phyloP scores from a whole-genome alignment of 78 protist species.

The Monosiga brevicollis region DNA sequence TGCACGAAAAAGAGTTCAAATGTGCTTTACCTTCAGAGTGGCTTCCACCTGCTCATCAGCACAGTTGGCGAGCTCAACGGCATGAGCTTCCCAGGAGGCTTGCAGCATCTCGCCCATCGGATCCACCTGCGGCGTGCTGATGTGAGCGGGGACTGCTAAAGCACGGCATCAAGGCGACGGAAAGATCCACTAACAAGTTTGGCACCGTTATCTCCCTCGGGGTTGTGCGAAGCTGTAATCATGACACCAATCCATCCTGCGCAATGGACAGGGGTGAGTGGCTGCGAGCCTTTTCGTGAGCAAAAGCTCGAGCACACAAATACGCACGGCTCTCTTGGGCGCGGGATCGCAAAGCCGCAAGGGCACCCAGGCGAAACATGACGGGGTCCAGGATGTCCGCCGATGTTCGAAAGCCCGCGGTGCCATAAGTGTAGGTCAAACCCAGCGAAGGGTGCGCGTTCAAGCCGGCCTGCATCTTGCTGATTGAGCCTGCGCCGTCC shows the following conservation, averaged over 20 bases:
- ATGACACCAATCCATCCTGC: slow-evolving; percentile 34
- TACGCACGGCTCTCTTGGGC: not conserved
- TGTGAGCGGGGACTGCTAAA: too few relatives aligned
- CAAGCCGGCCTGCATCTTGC: too few relatives aligned
- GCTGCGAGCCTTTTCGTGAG: too few relatives aligned
- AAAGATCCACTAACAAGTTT: slow-evolving; percentile 12
- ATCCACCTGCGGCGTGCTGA: slow-evolving; percentile 5
- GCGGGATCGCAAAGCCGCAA: slow-evolving; percentile 34
- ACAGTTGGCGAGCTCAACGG: slow-evolving; percentile 34
- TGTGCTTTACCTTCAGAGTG: not conserved
- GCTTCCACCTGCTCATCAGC: slow-evolving; percentile 2
- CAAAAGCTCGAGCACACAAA: slow-evolving; percentile 32
- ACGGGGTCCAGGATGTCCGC: slow-evolving; percentile 7
- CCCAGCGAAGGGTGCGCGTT: too few relatives aligned
- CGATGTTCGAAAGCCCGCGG: slow-evolving; percentile 20
- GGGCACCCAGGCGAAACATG: slow-evolving; percentile 27
- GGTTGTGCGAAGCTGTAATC: slow-evolving; percentile 72
- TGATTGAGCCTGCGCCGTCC: too few relatives aligned
- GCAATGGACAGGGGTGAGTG: not conserved
- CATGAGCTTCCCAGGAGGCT: slow-evolving; percentile 25
- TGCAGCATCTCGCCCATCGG: slow-evolving; percentile 43
- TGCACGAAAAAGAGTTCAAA: too few relatives aligned
- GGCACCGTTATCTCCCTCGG: slow-evolving; percentile 46
- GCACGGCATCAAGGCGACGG: not conserved
- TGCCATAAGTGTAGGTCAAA: too few relatives aligned